phyloP scores from a whole-genome alignment of 768 basidiomycete species.

The Multifurca ochricompacta region DNA sequence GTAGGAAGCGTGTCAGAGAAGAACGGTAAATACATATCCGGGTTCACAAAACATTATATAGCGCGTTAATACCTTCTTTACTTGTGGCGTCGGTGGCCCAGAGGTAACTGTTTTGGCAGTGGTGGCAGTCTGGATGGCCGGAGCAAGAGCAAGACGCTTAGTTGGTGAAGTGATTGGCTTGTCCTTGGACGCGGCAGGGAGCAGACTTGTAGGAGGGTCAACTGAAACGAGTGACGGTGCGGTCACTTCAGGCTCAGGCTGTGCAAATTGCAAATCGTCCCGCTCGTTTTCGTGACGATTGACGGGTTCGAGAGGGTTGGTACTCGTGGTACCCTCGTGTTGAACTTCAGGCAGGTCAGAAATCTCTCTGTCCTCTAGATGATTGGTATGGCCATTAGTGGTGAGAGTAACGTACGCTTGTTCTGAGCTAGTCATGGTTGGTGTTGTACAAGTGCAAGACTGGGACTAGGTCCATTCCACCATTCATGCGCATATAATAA shows the following conservation, averaged over 20 bases:
- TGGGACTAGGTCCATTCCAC: too few species aligned
- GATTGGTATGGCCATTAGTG: not conserved
- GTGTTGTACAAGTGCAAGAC: too few species aligned
- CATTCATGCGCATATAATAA: too few species aligned
- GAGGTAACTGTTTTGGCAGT: slow-evolving; percentile 40
- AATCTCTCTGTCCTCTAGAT: not conserved
- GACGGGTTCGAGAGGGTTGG: not conserved
- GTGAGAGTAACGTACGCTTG: not conserved
- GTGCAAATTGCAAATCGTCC: slow-evolving; percentile 7
- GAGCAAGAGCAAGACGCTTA: slow-evolving; percentile 29
- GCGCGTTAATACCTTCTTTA: slow-evolving; percentile 55
- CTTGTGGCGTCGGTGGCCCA: slow-evolving; percentile 42
- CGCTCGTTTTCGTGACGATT: slow-evolving; percentile 21
- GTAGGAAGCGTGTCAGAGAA: slow-evolving; percentile 19
- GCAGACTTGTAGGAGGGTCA: slow-evolving; percentile 16
- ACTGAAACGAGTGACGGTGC: slow-evolving; percentile 12
- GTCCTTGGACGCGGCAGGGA: slow-evolving; percentile 21
- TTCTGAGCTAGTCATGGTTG: slow-evolving; percentile 13
- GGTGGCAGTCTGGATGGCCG: slow-evolving; percentile 33
- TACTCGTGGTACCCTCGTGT: slow-evolving; percentile 30
- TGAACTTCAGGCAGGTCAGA: slow-evolving; percentile 21
- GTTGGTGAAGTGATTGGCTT: slow-evolving; percentile 21
- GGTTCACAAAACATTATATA: slow-evolving; percentile 16
- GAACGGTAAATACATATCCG: slow-evolving; percentile 11
- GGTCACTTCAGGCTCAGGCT: slow-evolving; percentile 5